phyloP scores from a whole-genome alignment of 2,329 filamentous ascomycete species.

The Talaromyces sp. region DNA sequence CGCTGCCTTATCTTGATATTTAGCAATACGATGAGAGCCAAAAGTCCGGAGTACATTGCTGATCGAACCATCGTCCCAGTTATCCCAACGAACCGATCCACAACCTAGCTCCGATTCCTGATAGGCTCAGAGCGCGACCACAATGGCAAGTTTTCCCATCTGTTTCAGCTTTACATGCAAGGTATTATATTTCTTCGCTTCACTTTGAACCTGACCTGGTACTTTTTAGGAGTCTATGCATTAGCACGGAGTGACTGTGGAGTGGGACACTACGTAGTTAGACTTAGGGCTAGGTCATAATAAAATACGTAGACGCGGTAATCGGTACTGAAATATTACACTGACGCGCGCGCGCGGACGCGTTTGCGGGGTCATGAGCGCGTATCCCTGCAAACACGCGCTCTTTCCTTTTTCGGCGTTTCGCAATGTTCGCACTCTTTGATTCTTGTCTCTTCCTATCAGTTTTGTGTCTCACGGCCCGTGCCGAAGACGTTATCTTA shows the following conservation, averaged over 20 bases:
- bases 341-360: slow-evolving; percentile 15
- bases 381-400: slow-evolving; percentile 6
- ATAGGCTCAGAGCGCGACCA: background rate
- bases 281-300: slow-evolving; percentile 6
- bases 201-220: slow-evolving; percentile 9
- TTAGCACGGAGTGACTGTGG: background rate
- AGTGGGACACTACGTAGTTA: background rate
- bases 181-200: slow-evolving; percentile 7
- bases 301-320: slow-evolving; percentile 12
- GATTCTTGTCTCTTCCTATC: background rate
- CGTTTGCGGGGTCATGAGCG: slow-evolving; percentile 13
- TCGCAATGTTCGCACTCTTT: background rate
- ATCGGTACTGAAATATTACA: slow-evolving; percentile 16
- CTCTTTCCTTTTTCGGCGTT: background rate
- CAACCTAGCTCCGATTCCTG: background rate
- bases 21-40: background rate
- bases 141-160: background rate
- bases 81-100: background rate
- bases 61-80: background rate
- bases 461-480: background rate
- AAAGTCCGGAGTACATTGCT: background rate
- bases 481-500: slow-evolving; percentile 9
- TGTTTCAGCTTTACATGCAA: background rate
- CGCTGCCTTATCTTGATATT: background rate
- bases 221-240: slow-evolving; percentile 9